phyloP scores from a whole-genome alignment of 805 yeast genomes.

The Pichia pseudocactophila region DNA sequence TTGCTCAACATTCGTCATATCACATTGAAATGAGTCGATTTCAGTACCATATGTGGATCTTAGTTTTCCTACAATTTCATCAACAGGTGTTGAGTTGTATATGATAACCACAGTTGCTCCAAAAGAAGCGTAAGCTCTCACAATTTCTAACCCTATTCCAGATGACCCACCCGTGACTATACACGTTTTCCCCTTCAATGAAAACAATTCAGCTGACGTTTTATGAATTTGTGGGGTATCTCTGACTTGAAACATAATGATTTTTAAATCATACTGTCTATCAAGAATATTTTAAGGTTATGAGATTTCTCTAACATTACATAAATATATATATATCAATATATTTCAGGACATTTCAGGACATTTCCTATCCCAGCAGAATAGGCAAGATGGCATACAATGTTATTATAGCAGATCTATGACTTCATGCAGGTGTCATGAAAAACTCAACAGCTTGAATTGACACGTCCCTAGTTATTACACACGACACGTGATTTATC shows the following conservation, averaged over 20 bases:
- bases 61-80: constrained; percentile 9
- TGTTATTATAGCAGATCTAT: too few species aligned
- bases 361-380: too few species aligned
- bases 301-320: too few species aligned
- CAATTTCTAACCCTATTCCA: constrained; percentile 49
- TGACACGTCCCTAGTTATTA: too few species aligned
- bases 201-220: constrained; percentile 23
- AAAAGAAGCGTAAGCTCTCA: constrained; percentile 43
- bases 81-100: constrained; percentile 21
- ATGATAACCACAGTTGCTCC: constrained; percentile 36
- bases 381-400: too few species aligned
- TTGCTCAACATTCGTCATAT: constrained; percentile 24
- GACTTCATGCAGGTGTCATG: too few species aligned
- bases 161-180: constrained; percentile 49
- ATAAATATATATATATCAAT: too few species aligned
- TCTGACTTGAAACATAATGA: constrained; percentile 5
- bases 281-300: not conserved
- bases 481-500: too few species aligned
- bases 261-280: not conserved
- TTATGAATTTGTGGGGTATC: constrained; percentile 1
- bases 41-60: constrained; percentile 10
- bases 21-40: constrained; percentile 22
- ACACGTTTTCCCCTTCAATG: constrained; percentile 34
- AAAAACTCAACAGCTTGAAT: too few species aligned
- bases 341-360: too few species aligned